Conservation (phyloP, 2,329 filamentous ascomycete species). For the Colletotrichum musicola region DNA sequence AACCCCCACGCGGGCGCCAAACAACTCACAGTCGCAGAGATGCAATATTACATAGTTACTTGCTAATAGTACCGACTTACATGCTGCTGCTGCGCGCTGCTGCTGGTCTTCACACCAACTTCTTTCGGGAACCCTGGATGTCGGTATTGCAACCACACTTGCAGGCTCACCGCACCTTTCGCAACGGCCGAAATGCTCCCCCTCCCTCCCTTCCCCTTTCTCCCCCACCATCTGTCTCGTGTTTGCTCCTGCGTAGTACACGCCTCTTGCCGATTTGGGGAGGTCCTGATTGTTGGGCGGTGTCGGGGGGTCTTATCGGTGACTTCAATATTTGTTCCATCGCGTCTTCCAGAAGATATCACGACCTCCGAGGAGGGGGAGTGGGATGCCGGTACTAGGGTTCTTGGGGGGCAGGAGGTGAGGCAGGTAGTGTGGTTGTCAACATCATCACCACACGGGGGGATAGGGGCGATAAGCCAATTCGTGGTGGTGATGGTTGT, state of each 20-base stretch:
- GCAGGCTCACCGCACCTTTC: background rate
- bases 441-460: background rate
- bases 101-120: constrained; percentile 9
- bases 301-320: background rate
- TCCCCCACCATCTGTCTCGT: background rate
- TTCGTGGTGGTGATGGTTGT: constrained; percentile 1
- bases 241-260: background rate
- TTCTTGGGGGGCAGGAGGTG: background rate
- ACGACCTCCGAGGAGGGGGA: background rate
- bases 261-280: background rate
- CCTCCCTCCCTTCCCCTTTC: background rate
- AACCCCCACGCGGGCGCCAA: constrained; percentile 6
- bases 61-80: background rate
- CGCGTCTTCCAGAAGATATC: constrained; percentile 11
- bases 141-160: constrained; percentile 15
- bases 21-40: no score
- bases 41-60: background rate
- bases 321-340: background rate
- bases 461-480: background rate
- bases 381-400: background rate
- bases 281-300: constrained; percentile 8
- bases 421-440: no score
- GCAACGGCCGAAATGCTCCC: constrained; percentile 11
- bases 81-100: no score
- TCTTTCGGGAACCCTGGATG: constrained; percentile 18